Conservation (phyloP, 2,329 filamentous ascomycete genomes). For the Ambrosiella cleistominuta region DNA sequence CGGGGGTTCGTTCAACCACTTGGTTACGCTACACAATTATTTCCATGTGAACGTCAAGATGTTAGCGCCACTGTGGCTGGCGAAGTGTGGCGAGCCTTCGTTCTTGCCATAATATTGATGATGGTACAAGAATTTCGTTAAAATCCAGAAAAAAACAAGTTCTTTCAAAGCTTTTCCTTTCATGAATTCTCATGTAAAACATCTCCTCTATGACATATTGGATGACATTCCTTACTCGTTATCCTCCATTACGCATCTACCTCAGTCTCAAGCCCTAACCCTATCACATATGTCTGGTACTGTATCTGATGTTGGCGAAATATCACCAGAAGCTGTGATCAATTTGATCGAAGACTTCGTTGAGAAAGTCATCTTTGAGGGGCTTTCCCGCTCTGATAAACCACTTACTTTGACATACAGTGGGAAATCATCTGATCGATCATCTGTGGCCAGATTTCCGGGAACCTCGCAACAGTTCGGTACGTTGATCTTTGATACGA, state of each 20-base stretch:
- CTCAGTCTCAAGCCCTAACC: no score
- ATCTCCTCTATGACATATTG: neutral
- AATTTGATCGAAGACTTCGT: constrained; percentile 3
- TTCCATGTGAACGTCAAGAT: neutral
- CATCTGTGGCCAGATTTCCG: neutral
- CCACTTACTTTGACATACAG: neutral
- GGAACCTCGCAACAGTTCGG: neutral
- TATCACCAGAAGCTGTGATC: neutral
- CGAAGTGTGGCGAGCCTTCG: neutral
- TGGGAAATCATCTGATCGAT: neutral
- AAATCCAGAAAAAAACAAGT: no score
- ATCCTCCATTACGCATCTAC: no score
- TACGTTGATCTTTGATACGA: neutral
- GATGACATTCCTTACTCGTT: neutral
- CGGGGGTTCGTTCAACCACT: neutral
- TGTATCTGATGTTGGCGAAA: neutral
- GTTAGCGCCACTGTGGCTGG: neutral
- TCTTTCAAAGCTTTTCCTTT: neutral
- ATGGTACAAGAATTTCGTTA: neutral
- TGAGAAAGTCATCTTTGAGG: constrained; percentile 1
- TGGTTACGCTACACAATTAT: neutral
- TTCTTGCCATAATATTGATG: neutral
- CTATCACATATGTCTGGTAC: no score
- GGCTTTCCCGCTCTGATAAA: neutral
- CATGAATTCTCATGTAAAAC: neutral